These are phyloP conservation scores for Schizophyllum amplum DNA, from an alignment of 1,284 basidiomycete species.

Conservation along the genomic window DNA sequence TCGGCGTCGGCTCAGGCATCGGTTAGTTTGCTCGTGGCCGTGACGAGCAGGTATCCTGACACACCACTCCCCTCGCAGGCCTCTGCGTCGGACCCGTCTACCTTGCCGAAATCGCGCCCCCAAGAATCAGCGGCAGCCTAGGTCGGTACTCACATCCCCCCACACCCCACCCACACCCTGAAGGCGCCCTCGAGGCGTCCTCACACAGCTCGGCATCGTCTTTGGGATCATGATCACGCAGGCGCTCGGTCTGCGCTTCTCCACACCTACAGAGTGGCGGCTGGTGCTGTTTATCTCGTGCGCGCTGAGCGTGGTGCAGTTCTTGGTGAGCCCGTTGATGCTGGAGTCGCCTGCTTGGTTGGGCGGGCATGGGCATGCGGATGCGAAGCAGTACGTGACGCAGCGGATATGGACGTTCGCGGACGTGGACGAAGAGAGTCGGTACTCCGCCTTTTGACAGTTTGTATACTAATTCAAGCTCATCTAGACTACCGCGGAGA, in stretches of 20 bases:
- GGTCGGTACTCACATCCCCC: conserved; percentile 32
- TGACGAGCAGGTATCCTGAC: neutral
- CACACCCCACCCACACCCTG: neutral
- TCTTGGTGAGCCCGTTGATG: conserved; percentile 42
- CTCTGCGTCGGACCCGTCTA: conserved; percentile 85
- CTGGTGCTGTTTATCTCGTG: conserved; percentile 63
- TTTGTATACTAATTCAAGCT: neutral
- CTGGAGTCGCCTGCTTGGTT: conserved; percentile 69
- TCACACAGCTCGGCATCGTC: conserved; percentile 86
- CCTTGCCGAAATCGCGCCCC: conserved; percentile 74
- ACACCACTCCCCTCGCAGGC: neutral
- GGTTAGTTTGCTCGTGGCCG: conserved; percentile 27
- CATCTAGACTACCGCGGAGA: neutral
- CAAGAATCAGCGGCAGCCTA: conserved; percentile 63
- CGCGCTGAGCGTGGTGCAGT: conserved; percentile 50
- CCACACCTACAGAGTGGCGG: conserved; percentile 66
- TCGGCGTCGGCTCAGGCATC: conserved; percentile 76
- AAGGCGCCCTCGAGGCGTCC: conserved; percentile 46
- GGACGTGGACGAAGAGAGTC: conserved; percentile 8
- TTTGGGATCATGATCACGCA: conserved; percentile 79
- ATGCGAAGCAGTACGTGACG: conserved; percentile 39
- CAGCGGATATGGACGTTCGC: conserved; percentile 42
- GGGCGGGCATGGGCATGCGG: conserved; percentile 36
- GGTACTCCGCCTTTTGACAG: conserved; percentile 12
- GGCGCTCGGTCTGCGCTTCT: conserved; percentile 51